phyloP scores from a whole-genome alignment of 2,329 filamentous ascomycete species.

The Xylaria sp. region DNA sequence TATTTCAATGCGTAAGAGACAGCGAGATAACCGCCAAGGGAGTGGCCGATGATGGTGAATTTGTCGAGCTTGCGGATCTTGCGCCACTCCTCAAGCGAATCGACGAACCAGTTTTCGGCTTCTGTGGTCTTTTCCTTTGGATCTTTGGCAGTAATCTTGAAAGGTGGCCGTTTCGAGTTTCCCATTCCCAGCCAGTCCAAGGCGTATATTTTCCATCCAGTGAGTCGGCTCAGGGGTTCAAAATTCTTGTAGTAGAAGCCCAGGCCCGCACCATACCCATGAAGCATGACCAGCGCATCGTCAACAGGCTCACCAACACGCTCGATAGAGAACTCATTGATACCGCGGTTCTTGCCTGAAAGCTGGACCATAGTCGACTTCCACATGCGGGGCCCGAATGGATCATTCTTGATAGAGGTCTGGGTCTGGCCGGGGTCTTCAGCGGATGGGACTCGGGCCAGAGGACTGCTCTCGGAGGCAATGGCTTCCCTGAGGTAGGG shows the following conservation, averaged over 20 bases:
- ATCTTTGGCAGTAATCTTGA: constrained; percentile 86
- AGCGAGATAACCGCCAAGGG: constrained; percentile 92
- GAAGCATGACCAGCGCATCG: constrained; percentile 92
- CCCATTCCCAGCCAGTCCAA: constrained; percentile 98
- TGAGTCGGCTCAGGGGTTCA: constrained; percentile 80
- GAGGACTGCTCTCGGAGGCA: constrained; percentile 59
- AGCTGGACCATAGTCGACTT: constrained; percentile 85
- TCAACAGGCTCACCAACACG: constrained; percentile 81
- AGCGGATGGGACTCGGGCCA: constrained; percentile 49
- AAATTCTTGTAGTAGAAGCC: constrained; percentile 99
- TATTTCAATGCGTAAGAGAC: constrained; percentile 97
- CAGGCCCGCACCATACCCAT: constrained; percentile 94
- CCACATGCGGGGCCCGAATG: constrained; percentile 87
- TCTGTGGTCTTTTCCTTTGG: constrained; percentile 83
- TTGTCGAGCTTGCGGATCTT: constrained; percentile 87
- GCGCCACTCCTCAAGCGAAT: constrained; percentile 96
- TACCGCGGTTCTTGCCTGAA: constrained; percentile 82
- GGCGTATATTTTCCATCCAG: constrained; percentile 90
- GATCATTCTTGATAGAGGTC: constrained; percentile 70
- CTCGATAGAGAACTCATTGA: constrained; percentile 95
- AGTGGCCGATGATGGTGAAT: constrained; percentile 94
- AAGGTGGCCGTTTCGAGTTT: constrained; percentile 83
- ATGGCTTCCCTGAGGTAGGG: constrained; percentile 83
- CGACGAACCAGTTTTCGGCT: constrained; percentile 95
- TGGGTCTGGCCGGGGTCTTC: constrained; percentile 56